These are phyloP conservation scores for Geotrichum ghanense DNA, from an alignment of 805 yeast genomes.

Conservation along the genomic window DNA sequence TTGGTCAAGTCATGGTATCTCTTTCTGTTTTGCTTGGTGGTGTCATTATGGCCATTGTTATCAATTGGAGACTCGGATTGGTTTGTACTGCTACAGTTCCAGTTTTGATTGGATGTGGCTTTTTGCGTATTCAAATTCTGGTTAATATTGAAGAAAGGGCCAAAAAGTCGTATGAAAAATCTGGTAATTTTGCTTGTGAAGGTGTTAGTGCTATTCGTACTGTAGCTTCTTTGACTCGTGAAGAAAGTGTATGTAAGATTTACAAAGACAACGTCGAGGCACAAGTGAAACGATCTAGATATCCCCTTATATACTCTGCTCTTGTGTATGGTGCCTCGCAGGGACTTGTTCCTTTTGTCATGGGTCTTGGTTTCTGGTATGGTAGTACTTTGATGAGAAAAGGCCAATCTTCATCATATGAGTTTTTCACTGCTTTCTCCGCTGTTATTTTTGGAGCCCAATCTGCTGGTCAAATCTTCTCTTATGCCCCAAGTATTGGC, in stretches of 20 bases:
- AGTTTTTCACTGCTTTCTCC: conserved; percentile 30
- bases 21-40: conserved; percentile 29
- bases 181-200: conserved; percentile 32
- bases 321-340: conserved; percentile 29
- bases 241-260: conserved; percentile 24
- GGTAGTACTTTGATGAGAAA: conserved; percentile 28
- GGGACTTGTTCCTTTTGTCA: conserved; percentile 29
- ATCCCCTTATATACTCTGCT: conserved; percentile 22
- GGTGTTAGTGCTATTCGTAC: conserved; percentile 30
- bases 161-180: conserved; percentile 27
- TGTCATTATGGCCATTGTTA: conserved; percentile 27
- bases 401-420: conserved; percentile 20
- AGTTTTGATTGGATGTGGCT: conserved; percentile 30
- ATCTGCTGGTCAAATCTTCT: conserved; percentile 30
- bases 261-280: conserved; percentile 21
- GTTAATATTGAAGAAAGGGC: conserved; percentile 26
- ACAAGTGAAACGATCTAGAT: conserved; percentile 23
- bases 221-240: conserved; percentile 31
- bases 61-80: conserved; percentile 30
- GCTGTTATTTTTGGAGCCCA: conserved; percentile 32
- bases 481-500: conserved; percentile 33
- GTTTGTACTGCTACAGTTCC: conserved; percentile 30
- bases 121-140: conserved; percentile 26
- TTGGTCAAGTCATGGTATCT: conserved; percentile 29
- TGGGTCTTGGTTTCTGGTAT: conserved; percentile 34